A percentile compares a stretch with the other conserved stretches of the same genome.
phyloP scores from a whole-genome alignment of 2,329 filamentous ascomycete species.

The Fusarium sp. region DNA sequence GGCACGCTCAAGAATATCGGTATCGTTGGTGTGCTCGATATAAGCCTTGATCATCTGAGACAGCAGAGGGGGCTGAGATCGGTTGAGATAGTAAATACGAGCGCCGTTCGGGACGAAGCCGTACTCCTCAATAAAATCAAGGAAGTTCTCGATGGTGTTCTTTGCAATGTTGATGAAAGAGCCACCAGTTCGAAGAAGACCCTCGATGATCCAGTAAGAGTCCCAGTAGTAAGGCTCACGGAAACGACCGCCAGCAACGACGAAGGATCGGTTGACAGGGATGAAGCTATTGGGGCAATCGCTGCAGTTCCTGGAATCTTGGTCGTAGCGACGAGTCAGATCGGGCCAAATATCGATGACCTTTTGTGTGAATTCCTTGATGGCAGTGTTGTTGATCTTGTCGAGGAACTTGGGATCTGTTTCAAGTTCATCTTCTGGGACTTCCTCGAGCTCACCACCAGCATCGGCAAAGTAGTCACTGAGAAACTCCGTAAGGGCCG shows the following conservation, averaged over 20 bases:
- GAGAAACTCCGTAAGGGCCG: slow-evolving; percentile 69
- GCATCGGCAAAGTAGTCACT: slow-evolving; percentile 69
- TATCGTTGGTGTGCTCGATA: slow-evolving; percentile 71
- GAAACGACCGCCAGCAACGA: slow-evolving; percentile 77
- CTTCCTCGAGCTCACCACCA: slow-evolving; percentile 68
- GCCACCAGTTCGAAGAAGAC: slow-evolving; percentile 70
- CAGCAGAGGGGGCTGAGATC: slow-evolving; percentile 73
- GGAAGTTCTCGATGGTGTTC: slow-evolving; percentile 76
- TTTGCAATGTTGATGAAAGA: slow-evolving; percentile 69
- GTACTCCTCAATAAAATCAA: slow-evolving; percentile 70
- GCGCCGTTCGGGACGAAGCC: slow-evolving; percentile 76
- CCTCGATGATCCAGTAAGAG: slow-evolving; percentile 74
- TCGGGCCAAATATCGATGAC: slow-evolving; percentile 77
- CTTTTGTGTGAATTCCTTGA: slow-evolving; percentile 68
- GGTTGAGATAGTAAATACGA: slow-evolving; percentile 73
- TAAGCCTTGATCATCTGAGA: slow-evolving; percentile 73
- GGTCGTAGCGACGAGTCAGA: slow-evolving; percentile 67
- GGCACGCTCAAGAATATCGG: slow-evolving; percentile 66
- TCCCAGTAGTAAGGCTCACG: slow-evolving; percentile 78
- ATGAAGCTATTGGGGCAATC: slow-evolving; percentile 73
- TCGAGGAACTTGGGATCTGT: slow-evolving; percentile 68
- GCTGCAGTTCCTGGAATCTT: slow-evolving; percentile 61
- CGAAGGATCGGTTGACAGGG: slow-evolving; percentile 72
- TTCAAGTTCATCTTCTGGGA: slow-evolving; percentile 60
- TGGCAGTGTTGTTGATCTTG: slow-evolving; percentile 64